These are phyloP conservation scores for Fragaria iinumae DNA, from an alignment of 306 rosid genomes.

Conservation along the genomic window DNA sequence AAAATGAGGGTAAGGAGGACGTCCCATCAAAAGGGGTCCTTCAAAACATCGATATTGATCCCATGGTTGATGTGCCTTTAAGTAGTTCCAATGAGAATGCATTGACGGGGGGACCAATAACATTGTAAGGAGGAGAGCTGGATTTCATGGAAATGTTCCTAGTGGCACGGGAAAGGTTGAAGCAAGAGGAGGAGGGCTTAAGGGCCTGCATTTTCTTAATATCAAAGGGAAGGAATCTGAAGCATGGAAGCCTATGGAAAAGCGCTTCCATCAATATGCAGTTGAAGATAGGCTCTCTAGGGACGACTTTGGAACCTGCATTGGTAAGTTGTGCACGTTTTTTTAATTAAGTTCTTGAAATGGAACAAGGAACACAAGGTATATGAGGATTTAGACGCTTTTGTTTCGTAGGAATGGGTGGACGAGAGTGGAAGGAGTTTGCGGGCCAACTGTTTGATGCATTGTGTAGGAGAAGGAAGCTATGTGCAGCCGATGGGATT, in stretches of 20 bases:
- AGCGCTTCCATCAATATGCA: slow-evolving; percentile 48
- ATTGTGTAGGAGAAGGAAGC: slow-evolving; percentile 58
- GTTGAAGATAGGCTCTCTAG: slow-evolving; percentile 46
- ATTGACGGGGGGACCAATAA: slow-evolving; percentile 14
- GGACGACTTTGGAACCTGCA: slow-evolving; percentile 77
- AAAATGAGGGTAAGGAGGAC: slow-evolving; percentile 24
- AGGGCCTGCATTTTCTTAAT: slow-evolving; percentile 71
- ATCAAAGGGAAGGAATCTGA: slow-evolving; percentile 67
- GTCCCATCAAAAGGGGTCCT: slow-evolving; percentile 46
- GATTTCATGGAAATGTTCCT: slow-evolving; percentile 4
- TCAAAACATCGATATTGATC: slow-evolving; percentile 57
- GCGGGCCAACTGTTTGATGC: slow-evolving; percentile 74
- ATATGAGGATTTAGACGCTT: slow-evolving; percentile 7
- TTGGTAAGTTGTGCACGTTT: slow-evolving; percentile 43
- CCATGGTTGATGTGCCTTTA: slow-evolving; percentile 32
- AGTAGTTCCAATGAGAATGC: slow-evolving; percentile 11
- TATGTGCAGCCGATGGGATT: slow-evolving; percentile 35
- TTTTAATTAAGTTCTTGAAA: background rate
- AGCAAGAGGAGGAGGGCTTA: slow-evolving; percentile 52
- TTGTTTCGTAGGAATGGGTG: slow-evolving; percentile 69
- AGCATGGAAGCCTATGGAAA: slow-evolving; percentile 65
- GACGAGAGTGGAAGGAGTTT: slow-evolving; percentile 76
- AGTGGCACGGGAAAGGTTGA: slow-evolving; percentile 27
- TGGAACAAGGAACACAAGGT: background rate
- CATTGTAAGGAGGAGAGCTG: slow-evolving; percentile 34